Conservation (phyloP, 2,329 filamentous ascomycete species). For the Fusarium beomiforme region DNA sequence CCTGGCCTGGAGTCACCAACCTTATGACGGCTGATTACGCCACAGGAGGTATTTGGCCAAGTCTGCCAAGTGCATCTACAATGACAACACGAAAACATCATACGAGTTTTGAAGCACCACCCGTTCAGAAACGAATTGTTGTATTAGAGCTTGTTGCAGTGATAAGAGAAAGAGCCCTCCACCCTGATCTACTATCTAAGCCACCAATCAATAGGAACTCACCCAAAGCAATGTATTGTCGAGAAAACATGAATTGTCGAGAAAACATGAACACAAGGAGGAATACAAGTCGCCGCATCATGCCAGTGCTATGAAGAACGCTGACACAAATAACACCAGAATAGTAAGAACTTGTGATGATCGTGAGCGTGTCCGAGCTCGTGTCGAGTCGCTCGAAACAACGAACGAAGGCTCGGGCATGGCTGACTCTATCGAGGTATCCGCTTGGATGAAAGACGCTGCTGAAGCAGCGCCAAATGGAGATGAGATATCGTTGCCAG, state of each 20-base stretch:
- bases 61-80: neutral
- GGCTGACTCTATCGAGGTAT: neutral
- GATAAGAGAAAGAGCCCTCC: conserved; percentile 33
- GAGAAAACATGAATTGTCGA: no score
- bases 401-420: neutral
- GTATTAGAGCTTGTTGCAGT: neutral
- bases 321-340: neutral
- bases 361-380: neutral
- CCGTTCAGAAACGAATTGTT: neutral
- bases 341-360: neutral
- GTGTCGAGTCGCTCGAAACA: neutral
- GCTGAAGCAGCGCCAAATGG: neutral
- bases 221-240: neutral
- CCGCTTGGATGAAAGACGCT: neutral
- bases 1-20: neutral
- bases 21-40: neutral
- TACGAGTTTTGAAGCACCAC: neutral
- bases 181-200: conserved; percentile 15
- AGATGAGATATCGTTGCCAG: neutral
- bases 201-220: conserved; percentile 29
- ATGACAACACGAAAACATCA: fast-evolving
- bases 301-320: neutral
- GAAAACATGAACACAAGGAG: neutral
- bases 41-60: neutral
- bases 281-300: neutral